phyloP scores from a whole-genome alignment of 768 basidiomycete species.

The button mushroom (Agaricus bisporus) region DNA sequence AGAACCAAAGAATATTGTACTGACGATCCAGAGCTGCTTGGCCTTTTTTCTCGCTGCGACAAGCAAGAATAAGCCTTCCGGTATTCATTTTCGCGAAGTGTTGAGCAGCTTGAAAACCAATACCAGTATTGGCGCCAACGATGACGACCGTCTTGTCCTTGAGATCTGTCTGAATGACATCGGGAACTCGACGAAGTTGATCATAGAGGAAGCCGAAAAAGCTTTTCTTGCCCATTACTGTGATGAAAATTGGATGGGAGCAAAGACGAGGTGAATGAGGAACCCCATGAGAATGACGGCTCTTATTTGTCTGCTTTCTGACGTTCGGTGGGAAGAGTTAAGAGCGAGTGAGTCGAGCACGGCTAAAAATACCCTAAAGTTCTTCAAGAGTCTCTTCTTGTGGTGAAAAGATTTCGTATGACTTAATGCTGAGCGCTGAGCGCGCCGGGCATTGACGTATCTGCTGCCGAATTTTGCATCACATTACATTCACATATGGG shows the following conservation, averaged over 20 bases:
- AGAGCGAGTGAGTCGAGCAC: too few relatives aligned
- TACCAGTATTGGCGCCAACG: conserved; percentile 43
- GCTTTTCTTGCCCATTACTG: conserved; percentile 5
- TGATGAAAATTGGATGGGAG: not conserved
- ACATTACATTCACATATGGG: too few relatives aligned
- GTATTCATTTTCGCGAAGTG: conserved; percentile 41
- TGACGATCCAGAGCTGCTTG: conserved; percentile 27
- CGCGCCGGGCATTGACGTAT: too few relatives aligned
- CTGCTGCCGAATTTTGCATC: too few relatives aligned
- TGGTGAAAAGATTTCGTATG: too few relatives aligned
- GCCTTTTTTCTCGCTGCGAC: conserved; percentile 28
- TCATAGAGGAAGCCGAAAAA: not conserved
- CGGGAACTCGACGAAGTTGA: conserved; percentile 15
- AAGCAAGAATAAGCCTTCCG: conserved; percentile 30
- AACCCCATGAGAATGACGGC: too few relatives aligned
- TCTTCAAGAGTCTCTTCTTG: too few relatives aligned
- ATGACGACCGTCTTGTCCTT: conserved; percentile 42
- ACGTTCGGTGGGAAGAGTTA: too few relatives aligned
- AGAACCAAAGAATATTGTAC: conserved; percentile 10
- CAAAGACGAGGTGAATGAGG: too few relatives aligned
- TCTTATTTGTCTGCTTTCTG: too few relatives aligned
- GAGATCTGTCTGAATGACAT: conserved; percentile 29
- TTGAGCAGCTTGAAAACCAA: conserved; percentile 40
- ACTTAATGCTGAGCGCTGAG: too few relatives aligned
- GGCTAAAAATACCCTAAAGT: too few relatives aligned